Evolutionary conservation across 163 green algal genomes (phyloP).

Genomic region (Scenedesmus sp.): DNA sequence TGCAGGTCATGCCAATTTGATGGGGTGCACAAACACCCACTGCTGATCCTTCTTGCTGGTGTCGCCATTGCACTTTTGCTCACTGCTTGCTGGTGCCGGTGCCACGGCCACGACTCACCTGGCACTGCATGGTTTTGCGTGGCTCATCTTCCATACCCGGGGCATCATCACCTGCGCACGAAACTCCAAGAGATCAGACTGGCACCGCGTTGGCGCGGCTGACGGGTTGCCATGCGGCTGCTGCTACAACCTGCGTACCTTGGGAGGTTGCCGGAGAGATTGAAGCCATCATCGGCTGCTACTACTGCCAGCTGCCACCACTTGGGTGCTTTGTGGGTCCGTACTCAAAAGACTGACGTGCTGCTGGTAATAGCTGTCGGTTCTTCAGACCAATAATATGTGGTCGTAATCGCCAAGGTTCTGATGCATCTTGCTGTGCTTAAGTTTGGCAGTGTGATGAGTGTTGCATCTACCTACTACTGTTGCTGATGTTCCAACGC

Average conservation of each 20-base stretch:
- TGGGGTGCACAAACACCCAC: background rate
- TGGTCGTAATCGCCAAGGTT: too few species aligned
- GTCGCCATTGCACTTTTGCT: background rate
- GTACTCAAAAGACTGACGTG: background rate
- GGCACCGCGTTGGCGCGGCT: background rate
- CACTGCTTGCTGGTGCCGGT: background rate
- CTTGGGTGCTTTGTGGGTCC: background rate
- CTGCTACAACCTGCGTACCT: background rate
- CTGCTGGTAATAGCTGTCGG: background rate
- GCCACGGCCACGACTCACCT: background rate
- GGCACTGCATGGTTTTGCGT: conserved; percentile 12
- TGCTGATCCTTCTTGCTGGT: background rate
- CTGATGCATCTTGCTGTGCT: too few species aligned
- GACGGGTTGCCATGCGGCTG: background rate
- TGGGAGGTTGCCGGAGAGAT: background rate
- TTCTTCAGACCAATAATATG: background rate
- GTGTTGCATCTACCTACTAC: too few species aligned
- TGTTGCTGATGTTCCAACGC: too few species aligned
- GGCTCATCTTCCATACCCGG: background rate
- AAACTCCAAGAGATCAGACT: background rate
- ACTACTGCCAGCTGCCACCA: background rate
- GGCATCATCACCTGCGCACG: background rate
- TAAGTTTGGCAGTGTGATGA: background rate
- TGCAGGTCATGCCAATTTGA: background rate
- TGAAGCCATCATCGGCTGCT: background rate